A percentile compares a stretch with the other conserved stretches of the same genome.
Evolutionary conservation across 2,329 filamentous ascomycete species (phyloP).

Genomic region (Fusarium denticulatum): DNA sequence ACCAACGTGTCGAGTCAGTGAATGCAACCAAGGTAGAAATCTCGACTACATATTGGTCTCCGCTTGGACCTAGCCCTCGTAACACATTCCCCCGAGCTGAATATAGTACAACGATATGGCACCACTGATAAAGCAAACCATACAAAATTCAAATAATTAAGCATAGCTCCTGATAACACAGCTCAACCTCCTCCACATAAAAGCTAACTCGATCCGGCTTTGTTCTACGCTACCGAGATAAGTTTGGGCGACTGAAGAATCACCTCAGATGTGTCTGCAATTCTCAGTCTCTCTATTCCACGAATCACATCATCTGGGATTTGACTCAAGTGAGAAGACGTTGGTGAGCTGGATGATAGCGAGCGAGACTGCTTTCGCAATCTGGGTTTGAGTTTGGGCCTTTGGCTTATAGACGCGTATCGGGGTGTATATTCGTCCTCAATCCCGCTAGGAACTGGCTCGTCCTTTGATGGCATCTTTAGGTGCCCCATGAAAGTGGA

Average conservation of each 20-base stretch:
- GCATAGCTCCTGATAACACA: neutral
- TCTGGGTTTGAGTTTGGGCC: neutral
- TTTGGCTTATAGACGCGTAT: neutral
- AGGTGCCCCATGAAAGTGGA: no score
- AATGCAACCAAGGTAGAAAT: neutral
- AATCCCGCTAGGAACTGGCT: neutral
- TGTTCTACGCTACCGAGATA: neutral
- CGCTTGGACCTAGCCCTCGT: no score
- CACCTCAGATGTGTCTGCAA: neutral
- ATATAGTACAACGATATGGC: neutral
- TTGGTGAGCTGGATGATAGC: neutral
- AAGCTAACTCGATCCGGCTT: neutral
- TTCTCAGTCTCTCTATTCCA: neutral
- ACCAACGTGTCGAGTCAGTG: neutral
- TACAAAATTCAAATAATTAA: neutral
- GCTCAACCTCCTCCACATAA: neutral
- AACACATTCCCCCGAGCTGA: neutral
- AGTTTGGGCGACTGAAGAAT: neutral
- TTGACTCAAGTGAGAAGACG: neutral
- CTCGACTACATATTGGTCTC: neutral
- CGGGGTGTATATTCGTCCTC: neutral
- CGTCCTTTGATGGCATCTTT: neutral
- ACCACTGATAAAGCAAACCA: neutral
- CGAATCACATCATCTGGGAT: neutral
- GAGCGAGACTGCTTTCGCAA: neutral